These are phyloP conservation scores for Inga oerstediana DNA, from an alignment of 306 rosid species.

Conservation along the genomic window DNA sequence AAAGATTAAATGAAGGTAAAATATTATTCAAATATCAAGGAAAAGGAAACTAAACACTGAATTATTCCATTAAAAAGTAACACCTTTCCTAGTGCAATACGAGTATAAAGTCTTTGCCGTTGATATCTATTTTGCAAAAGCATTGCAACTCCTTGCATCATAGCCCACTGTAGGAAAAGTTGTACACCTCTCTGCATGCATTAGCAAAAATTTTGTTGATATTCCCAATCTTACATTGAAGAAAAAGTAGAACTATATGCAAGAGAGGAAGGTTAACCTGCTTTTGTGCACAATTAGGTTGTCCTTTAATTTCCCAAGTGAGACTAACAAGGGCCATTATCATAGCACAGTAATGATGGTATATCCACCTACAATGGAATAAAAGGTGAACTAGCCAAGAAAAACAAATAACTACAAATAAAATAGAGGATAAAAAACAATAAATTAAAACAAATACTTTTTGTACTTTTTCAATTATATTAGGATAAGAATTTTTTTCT, in stretches of 20 bases:
- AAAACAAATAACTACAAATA: background rate
- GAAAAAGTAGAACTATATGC: slow-evolving; percentile 15
- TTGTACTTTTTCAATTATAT: background rate
- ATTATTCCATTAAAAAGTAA: slow-evolving; percentile 21
- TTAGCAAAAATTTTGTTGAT: slow-evolving; percentile 11
- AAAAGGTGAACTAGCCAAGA: slow-evolving; percentile 26
- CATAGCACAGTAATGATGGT: slow-evolving; percentile 98
- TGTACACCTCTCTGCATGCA: slow-evolving; percentile 89
- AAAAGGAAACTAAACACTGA: slow-evolving; percentile 8
- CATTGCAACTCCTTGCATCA: slow-evolving; percentile 99
- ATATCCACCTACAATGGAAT: slow-evolving; percentile 85
- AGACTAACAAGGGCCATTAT: slow-evolving; percentile 97
- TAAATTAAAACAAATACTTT: background rate
- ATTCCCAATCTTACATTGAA: background rate
- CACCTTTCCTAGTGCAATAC: slow-evolving; percentile 99
- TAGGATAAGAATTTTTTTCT: background rate
- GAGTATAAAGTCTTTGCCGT: slow-evolving; percentile 96
- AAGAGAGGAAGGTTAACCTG: slow-evolving; percentile 57
- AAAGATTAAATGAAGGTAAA: background rate
- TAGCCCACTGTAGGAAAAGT: slow-evolving; percentile 97
- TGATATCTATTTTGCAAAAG: slow-evolving; percentile 98
- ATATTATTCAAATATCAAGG: slow-evolving; percentile 5
- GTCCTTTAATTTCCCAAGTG: slow-evolving; percentile 98
- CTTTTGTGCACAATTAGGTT: slow-evolving; percentile 82
- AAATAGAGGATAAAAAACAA: background rate